Evolutionary conservation across 345 rosid species (phyloP), one percentile per base, ranked within the genome.

Genomic region (Salix arbutifolia): DNA sequence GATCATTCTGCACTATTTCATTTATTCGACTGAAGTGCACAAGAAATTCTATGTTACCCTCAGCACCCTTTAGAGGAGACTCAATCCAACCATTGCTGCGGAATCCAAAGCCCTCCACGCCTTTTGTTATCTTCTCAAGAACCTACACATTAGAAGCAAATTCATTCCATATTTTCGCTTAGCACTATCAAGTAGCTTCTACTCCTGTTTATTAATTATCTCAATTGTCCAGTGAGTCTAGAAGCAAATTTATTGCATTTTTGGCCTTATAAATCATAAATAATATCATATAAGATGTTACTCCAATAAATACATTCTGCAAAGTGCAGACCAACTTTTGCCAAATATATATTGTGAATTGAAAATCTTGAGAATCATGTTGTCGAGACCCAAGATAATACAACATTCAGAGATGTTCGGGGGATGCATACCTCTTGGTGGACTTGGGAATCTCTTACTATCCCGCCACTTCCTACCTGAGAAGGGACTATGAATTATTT

Each of bases 391-490:
- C 50, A 10, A 71, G 33, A 13, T 13, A 13, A 65, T 65, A 16
- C 8, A 64, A n/a, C n/a, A 65, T 18, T 26, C 5, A 48, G 10
- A 12, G 60, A 8, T 62, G 70, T 18, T 28, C 1, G 17, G 69
- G 77, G 72, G 31, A 35, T 19, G 62, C 86, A 65, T 78, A 93
- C 98, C 95, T 92, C 97, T 71, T 93, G 86, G 75, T 91, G 99
- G 68, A 96, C 96, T 68, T 82, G 85, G 2, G 97, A 94, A 88
- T 96, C 98, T 87, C 91, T 89, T 67, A 96, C 96, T 74, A 96
- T 92, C 74, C 99, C 98, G n/a, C 99, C 98, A 11, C 84, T 83
- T 79, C 98, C 97, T 0, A 96, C 97, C 99, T 96, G 88, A 80
- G 30, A 56, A 25, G 68, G 42, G 42, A 76, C 19, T 40, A 35